phyloP scores from a whole-genome alignment of 441 rosid genomes.

The Breynia disticha region DNA sequence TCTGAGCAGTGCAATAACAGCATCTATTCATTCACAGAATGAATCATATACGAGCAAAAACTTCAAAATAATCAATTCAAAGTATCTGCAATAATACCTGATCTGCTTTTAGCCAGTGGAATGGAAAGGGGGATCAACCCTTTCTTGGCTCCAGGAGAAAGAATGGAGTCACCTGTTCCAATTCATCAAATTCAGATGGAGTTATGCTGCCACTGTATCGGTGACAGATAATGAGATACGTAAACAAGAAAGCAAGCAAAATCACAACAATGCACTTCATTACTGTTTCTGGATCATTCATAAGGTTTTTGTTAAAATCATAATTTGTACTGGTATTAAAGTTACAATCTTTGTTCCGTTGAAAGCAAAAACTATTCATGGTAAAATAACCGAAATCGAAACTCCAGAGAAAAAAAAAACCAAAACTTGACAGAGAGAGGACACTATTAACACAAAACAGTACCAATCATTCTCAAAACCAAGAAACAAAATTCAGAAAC shows the following conservation, averaged over 20 bases:
- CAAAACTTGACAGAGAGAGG: no score
- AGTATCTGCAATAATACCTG: slow-evolving; percentile 33
- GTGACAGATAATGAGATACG: slow-evolving; percentile 1
- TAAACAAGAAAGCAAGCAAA: neutral
- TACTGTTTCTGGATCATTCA: no score
- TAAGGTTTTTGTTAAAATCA: no score
- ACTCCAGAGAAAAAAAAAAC: no score
- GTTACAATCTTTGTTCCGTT: no score
- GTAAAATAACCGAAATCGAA: no score
- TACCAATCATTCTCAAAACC: no score
- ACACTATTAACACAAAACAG: no score
- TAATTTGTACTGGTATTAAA: no score
- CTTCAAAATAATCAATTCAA: slow-evolving; percentile 4
- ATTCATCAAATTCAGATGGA: slow-evolving; percentile 1
- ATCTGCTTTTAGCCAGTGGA: slow-evolving; percentile 51
- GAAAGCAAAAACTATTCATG: no score
- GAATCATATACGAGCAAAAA: slow-evolving; percentile 14
- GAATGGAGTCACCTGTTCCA: slow-evolving; percentile 49
- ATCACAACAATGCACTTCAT: neutral
- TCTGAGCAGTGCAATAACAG: slow-evolving; percentile 57
- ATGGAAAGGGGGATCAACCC: slow-evolving; percentile 72
- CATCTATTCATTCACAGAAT: slow-evolving; percentile 26
- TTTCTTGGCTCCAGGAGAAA: slow-evolving; percentile 70
- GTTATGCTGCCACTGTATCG: neutral
- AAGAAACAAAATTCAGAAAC: no score